Evolutionary conservation across 2,329 filamentous ascomycete genomes (phyloP).

Genomic region (Colletotrichum eleusines): DNA sequence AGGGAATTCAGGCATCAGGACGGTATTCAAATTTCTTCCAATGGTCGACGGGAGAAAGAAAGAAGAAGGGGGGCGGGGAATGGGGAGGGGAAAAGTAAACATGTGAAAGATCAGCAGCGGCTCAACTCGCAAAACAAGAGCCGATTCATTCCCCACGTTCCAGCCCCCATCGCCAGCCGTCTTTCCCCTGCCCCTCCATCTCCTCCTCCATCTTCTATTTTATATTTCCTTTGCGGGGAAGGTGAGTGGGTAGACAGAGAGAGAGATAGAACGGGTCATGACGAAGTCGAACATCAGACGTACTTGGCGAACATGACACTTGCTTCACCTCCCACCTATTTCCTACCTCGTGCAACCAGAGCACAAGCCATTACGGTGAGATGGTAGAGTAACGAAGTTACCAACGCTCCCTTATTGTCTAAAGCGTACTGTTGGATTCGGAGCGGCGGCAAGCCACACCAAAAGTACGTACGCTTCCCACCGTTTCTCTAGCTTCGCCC

Average conservation of each 20-base stretch:
- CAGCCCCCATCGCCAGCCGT: constrained; percentile 21
- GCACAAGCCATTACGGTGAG: constrained; percentile 8
- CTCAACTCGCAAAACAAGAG: constrained; percentile 22
- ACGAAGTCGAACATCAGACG: no score
- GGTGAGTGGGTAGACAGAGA: no score
- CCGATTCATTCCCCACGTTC: constrained; percentile 22
- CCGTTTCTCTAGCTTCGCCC: not conserved
- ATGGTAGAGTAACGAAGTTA: not conserved
- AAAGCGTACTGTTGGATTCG: not conserved
- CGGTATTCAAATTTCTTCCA: not conserved
- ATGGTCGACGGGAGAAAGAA: no score
- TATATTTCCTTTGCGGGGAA: not conserved
- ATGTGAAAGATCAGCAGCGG: constrained; percentile 37
- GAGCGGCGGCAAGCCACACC: not conserved
- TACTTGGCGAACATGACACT: not conserved
- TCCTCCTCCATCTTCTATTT: no score
- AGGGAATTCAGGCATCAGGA: not conserved
- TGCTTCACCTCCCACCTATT: not conserved
- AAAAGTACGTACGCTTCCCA: constrained; percentile 3
- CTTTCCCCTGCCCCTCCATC: constrained; percentile 4
- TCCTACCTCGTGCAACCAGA: not conserved
- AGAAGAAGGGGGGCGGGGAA: not conserved
- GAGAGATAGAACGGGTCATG: not conserved
- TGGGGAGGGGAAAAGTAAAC: not conserved
- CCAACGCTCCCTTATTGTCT: no score